These are phyloP conservation scores for Aspergillus fructus DNA, from an alignment of 2,329 filamentous ascomycete genomes.

Conservation along the genomic window DNA sequence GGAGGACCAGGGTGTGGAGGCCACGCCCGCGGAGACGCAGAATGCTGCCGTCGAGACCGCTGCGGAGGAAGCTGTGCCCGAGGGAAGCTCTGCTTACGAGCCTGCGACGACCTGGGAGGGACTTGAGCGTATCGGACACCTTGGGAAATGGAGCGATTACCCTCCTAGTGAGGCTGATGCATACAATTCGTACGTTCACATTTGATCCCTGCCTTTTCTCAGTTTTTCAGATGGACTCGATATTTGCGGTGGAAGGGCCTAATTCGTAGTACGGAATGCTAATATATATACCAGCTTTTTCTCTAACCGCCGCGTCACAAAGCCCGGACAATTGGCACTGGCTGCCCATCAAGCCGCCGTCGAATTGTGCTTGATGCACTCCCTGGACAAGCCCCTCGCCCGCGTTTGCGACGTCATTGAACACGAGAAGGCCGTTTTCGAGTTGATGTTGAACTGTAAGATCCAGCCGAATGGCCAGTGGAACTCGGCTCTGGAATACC, in stretches of 20 bases:
- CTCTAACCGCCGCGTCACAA: slow-evolving; percentile 33
- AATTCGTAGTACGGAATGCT: background rate
- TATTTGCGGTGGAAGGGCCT: background rate
- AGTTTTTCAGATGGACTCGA: background rate
- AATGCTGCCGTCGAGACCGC: slow-evolving; percentile 8
- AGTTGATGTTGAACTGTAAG: slow-evolving; percentile 33
- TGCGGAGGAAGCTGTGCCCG: slow-evolving; percentile 11
- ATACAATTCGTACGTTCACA: slow-evolving; percentile 42
- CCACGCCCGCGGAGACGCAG: slow-evolving; percentile 14
- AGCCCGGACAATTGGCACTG: slow-evolving; percentile 36
- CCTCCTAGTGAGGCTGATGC: slow-evolving; percentile 37
- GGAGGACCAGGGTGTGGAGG: slow-evolving; percentile 16
- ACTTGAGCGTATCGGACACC: slow-evolving; percentile 55
- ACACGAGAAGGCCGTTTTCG: slow-evolving; percentile 30
- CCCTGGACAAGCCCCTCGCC: slow-evolving; percentile 40
- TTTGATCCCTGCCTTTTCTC: slow-evolving; percentile 10
- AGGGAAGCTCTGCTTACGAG: slow-evolving; percentile 39
- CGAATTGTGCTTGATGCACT: slow-evolving; percentile 53
- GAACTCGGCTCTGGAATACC: slow-evolving; percentile 32
- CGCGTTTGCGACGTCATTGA: slow-evolving; percentile 34
- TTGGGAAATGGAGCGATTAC: slow-evolving; percentile 41
- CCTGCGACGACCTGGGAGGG: slow-evolving; percentile 53
- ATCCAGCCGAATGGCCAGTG: slow-evolving; percentile 27
- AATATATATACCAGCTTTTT: slow-evolving; percentile 31
- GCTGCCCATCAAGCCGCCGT: slow-evolving; percentile 57